Percentiles rank a stretch among this genome's conserved stretches.
These are phyloP conservation scores for Phialocephala subalpina DNA, from an alignment of 2,329 filamentous ascomycete genomes.

Conservation along the genomic window DNA sequence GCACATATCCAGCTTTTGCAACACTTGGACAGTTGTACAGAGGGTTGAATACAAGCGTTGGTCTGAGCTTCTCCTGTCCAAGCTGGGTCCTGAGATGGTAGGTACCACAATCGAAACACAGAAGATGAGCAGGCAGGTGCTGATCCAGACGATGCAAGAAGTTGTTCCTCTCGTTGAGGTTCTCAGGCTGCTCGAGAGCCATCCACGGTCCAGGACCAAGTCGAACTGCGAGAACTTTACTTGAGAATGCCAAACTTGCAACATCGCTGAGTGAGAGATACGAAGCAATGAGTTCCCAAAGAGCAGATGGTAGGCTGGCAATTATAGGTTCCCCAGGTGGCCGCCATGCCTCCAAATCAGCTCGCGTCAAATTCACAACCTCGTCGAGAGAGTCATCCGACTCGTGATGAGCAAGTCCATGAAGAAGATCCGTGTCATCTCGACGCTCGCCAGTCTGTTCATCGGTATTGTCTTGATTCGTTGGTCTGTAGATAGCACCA, in stretches of 20 bases:
- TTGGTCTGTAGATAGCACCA: constrained; percentile 28
- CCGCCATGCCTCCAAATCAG: constrained; percentile 28
- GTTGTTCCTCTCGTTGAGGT: constrained; percentile 53
- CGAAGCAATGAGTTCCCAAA: constrained; percentile 55
- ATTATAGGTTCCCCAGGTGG: constrained; percentile 51
- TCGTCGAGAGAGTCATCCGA: constrained; percentile 37
- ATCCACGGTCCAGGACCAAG: constrained; percentile 51
- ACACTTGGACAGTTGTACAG: constrained; percentile 63
- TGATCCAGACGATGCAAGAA: constrained; percentile 61
- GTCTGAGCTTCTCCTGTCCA: constrained; percentile 61
- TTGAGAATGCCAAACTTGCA: constrained; percentile 57
- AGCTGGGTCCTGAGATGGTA: constrained; percentile 62
- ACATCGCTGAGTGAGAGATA: constrained; percentile 54
- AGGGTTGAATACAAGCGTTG: constrained; percentile 61
- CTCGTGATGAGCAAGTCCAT: constrained; percentile 41
- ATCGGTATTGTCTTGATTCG: constrained; percentile 29
- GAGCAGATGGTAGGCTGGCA: constrained; percentile 50
- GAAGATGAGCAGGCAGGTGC: constrained; percentile 60
- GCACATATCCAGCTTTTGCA: constrained; percentile 53
- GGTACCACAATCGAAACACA: constrained; percentile 64
- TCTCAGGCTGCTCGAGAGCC: constrained; percentile 50
- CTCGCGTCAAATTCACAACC: constrained; percentile 5
- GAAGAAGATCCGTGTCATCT: constrained; percentile 43
- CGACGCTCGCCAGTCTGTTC: constrained; percentile 43
- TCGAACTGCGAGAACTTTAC: constrained; percentile 52